A percentile compares a stretch with the other conserved stretches of the same genome.
Conservation (phyloP, 2,329 filamentous ascomycete species). For the Microdochium nivale region DNA sequence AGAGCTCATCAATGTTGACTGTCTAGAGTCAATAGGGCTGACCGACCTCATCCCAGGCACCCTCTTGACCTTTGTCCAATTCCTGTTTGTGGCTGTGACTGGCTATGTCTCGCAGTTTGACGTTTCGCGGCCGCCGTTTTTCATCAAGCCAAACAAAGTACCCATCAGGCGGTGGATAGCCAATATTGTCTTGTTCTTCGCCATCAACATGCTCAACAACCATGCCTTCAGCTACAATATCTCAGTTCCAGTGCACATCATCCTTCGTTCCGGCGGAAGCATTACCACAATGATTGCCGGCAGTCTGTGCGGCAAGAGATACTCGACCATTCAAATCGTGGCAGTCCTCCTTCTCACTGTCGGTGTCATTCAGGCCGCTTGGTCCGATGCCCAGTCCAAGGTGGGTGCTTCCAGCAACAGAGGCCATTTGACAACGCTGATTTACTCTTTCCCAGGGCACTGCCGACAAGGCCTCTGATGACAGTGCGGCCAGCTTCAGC, state of each 20-base stretch:
- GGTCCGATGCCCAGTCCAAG: constrained; percentile 82
- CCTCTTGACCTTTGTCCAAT: constrained; percentile 83
- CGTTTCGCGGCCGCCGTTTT: constrained; percentile 56
- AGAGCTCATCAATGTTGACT: background rate
- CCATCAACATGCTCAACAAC: constrained; percentile 94
- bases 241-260: constrained; percentile 93
- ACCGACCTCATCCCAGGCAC: constrained; percentile 46
- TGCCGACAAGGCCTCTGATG: constrained; percentile 13
- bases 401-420: constrained; percentile 31
- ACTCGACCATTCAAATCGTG: constrained; percentile 69
- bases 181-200: constrained; percentile 86
- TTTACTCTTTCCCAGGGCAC: constrained; percentile 8
- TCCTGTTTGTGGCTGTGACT: constrained; percentile 70
- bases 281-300: constrained; percentile 95
- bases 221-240: constrained; percentile 97
- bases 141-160: constrained; percentile 68
- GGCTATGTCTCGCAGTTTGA: constrained; percentile 73
- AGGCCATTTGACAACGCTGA: background rate
- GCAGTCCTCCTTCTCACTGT: constrained; percentile 77
- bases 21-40: constrained; percentile 3
- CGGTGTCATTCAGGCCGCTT: constrained; percentile 80
- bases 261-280: constrained; percentile 87
- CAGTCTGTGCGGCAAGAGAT: constrained; percentile 75
- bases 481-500: constrained; percentile 35
- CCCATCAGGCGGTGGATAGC: constrained; percentile 78